Evolutionary conservation across 108 stramenopile genomes (phyloP).

Genomic region (Fistulifera pelliculosa): DNA sequence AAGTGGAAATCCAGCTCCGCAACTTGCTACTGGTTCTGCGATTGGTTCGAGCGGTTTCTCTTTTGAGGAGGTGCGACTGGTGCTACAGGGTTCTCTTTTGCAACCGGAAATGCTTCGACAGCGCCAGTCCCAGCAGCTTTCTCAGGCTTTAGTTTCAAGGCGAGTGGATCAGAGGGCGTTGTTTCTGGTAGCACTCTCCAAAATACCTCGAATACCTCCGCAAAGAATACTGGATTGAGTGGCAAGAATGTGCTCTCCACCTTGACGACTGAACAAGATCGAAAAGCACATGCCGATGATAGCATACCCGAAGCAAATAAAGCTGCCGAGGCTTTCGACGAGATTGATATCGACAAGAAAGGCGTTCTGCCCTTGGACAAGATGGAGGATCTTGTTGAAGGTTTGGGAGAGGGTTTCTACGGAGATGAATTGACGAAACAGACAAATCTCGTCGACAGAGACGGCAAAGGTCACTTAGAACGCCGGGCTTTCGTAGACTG

Average conservation of each 20-base stretch:
- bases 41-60: constrained; percentile 53
- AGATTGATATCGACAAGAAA: constrained; percentile 26
- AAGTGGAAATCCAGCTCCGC: too few relatives aligned
- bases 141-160: background rate
- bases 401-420: constrained; percentile 77
- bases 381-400: constrained; percentile 63
- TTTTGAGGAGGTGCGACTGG: constrained; percentile 35
- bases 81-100: constrained; percentile 37
- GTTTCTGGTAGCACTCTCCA: background rate
- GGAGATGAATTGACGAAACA: constrained; percentile 73
- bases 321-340: constrained; percentile 38
- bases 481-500: constrained; percentile 49
- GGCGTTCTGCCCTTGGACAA: constrained; percentile 31
- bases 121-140: constrained; percentile 19
- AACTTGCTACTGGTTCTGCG: background rate
- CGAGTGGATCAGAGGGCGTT: background rate
- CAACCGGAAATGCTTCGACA: constrained; percentile 4
- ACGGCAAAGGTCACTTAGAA: constrained; percentile 30
- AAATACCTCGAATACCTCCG: too few relatives aligned
- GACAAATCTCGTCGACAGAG: constrained; percentile 41
- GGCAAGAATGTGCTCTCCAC: background rate
- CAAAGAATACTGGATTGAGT: background rate
- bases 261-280: background rate
- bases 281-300: background rate
- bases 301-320: constrained; percentile 6